These are phyloP conservation scores for Pseudofabraea citricarpa DNA, from an alignment of 2,329 filamentous ascomycete species.

Conservation along the genomic window DNA sequence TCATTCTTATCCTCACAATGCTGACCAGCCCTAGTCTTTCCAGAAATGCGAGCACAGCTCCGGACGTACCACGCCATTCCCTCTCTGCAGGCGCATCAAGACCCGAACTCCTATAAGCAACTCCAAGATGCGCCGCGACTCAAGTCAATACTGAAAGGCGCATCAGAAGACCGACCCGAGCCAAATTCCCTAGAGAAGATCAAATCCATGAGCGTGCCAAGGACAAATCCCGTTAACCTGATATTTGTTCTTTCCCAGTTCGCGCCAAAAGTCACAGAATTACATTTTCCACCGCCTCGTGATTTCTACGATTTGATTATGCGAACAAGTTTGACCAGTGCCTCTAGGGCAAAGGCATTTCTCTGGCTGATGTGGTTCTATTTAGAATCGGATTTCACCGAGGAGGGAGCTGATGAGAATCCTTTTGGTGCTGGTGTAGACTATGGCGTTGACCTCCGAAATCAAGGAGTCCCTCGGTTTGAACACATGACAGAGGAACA, in stretches of 20 bases:
- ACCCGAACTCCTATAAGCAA: conserved; percentile 95
- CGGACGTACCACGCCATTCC: conserved; percentile 98
- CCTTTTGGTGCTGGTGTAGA: conserved; percentile 76
- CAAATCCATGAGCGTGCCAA: conserved; percentile 61
- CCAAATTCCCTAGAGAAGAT: conserved; percentile 81
- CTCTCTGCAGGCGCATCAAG: conserved; percentile 89
- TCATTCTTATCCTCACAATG: conserved; percentile 5
- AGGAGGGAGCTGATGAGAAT: conserved; percentile 82
- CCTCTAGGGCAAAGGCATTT: conserved; percentile 80
- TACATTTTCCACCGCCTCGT: conserved; percentile 78
- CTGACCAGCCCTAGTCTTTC: conserved; percentile 68
- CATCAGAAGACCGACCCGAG: conserved; percentile 85
- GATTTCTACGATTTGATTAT: conserved; percentile 98
- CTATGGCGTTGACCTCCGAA: conserved; percentile 59
- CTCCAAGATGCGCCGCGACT: conserved; percentile 92
- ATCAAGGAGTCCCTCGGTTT: conserved; percentile 65
- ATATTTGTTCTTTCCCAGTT: conserved; percentile 92
- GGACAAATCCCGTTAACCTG: conserved; percentile 95
- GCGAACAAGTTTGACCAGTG: conserved; percentile 77
- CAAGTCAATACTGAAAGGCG: conserved; percentile 96
- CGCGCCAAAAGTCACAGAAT: conserved; percentile 84
- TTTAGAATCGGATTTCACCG: conserved; percentile 89
- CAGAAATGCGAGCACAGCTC: conserved; percentile 96
- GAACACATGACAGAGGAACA: conserved; percentile 61
- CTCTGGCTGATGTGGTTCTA: conserved; percentile 99